Base-by-base conservation (phyloP, 805 yeast species). In the Cyberlindnera meyerae region DNA sequence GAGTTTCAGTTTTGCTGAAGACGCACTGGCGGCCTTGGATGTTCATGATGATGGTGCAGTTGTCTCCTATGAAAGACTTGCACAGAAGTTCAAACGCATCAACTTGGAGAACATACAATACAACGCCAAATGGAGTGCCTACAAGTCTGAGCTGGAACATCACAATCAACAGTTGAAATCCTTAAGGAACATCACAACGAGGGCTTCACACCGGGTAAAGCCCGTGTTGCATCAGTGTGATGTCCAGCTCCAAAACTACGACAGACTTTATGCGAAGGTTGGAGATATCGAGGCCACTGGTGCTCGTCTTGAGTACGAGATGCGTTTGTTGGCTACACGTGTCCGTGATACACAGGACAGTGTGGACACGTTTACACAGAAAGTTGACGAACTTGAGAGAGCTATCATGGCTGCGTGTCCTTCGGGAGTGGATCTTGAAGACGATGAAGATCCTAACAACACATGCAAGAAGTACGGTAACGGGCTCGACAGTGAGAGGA, bases 261-360 rank as follows among this genome's bases (percentile, higher is more conserved):
- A 62, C 16, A 40, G 64, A 16, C 45, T 69, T 11, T 57, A 62
- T 7, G 52, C 60, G 20, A 72, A 70, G 40, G 52, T 70, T 35
- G 54, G 59, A 18, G 82, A 78, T 41, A 61, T 78, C 13, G 73
- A 71, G 34, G 71, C 79, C 8, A 59, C 75, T 34, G 71, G 75
- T 24, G 78, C 84, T 3, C 65, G 79, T 43, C 55, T 83, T 34
- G 74, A 76, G 47, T 83, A 83, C 54, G 90, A 83, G 51, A 62
- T 78, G 30, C 60, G 82, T 15, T 61, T 79, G 28, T 56, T 83
- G 21, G 70, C 70, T 22, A 70, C 73, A 16, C 77, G 82, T 46
- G 70, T 83, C 31, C 69, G 74, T 29, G 93, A 83, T 48, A 79
- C 82, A 7, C 84, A 79, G 47, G 79, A 77, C 18, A 69, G 78